phyloP scores from a whole-genome alignment of 2,329 filamentous ascomycete genomes.

The Penicillium rolfsii region DNA sequence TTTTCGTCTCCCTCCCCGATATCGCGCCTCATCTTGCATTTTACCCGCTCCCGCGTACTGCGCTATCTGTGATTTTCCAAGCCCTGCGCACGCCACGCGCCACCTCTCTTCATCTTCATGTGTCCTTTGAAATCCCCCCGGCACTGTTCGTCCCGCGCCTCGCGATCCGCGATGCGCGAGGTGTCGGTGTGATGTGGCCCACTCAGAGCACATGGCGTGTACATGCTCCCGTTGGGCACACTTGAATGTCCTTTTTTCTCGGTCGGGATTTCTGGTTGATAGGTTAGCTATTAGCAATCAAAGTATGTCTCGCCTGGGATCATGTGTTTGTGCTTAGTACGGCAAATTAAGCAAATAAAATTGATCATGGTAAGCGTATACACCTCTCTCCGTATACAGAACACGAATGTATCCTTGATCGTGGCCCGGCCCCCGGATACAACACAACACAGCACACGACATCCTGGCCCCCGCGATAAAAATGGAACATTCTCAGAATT shows the following conservation, averaged over 20 bases:
- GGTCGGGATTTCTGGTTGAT: neutral
- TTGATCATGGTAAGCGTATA: neutral
- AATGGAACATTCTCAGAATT: neutral
- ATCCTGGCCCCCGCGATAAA: slow-evolving; percentile 2
- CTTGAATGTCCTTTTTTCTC: neutral
- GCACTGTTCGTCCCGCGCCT: slow-evolving; percentile 5
- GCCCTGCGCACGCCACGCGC: slow-evolving; percentile 13
- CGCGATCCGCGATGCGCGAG: slow-evolving; percentile 5
- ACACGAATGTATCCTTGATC: too few species aligned
- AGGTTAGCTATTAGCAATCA: slow-evolving; percentile 4
- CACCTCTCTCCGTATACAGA: neutral
- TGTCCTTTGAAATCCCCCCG: neutral
- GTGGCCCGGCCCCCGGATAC: neutral
- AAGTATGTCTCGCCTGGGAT: neutral
- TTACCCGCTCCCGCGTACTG: slow-evolving; percentile 15
- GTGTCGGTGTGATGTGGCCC: slow-evolving; percentile 18
- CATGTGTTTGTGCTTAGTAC: neutral
- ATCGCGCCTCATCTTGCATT: slow-evolving; percentile 14
- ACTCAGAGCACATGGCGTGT: neutral
- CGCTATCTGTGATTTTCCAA: slow-evolving; percentile 10
- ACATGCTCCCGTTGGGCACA: slow-evolving; percentile 11
- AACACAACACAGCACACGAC: neutral
- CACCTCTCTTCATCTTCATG: neutral
- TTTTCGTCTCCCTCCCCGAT: slow-evolving; percentile 21
- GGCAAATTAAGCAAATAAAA: neutral